Base-by-base conservation (phyloP, 2,329 filamentous ascomycete genomes). In the Fusarium domesticum region DNA sequence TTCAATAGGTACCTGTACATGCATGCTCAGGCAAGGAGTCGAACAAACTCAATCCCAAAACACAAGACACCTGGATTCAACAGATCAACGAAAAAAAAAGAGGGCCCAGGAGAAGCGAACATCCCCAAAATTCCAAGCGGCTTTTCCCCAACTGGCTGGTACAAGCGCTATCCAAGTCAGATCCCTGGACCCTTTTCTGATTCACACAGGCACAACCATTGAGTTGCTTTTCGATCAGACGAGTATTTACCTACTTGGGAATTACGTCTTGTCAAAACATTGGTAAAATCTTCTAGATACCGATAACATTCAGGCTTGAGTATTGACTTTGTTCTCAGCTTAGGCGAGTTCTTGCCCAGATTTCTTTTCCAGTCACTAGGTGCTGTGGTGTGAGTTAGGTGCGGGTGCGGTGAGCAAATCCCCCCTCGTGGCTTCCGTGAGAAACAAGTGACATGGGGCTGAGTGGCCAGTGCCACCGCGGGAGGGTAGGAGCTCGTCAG, bases 31-130 rank as follows among this genome's bases (percentile, higher is more conserved):
- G n/a, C n/a, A n/a, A n/a, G 37, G 14, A 54, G 47, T 43, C 51
- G 44, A 42, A 48, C 50, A 54, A 54, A 47, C 51, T 54, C 51
- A 54, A 54, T 48, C 39, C 47, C 31, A 41, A 50, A 51, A 45
- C 50, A 38, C 23, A 35, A 34, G 35, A 47, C 45, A 50, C 47
- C 47, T 48, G 40, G 48, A 60, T 61, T 61, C 58, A 61, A 61
- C 58, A 61, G 57, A 57, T 61, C 57, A 59, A 57, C 57, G 51
- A 56, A 47, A 56, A 48, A 43, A 47, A 54, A 50, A 53, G 54
- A 54, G 53, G 50, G 51, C 57, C 57, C 44, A 49, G 37, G 36
- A 51, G 47, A 48, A 53, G 34, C 50, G 38, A 46, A 44, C 37
- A 55, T 59, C 58, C 58, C 58, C 58, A 61, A 61, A 60, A 60